Conservation (phyloP, 345 rosid species). For the Trapa bicornis region DNA sequence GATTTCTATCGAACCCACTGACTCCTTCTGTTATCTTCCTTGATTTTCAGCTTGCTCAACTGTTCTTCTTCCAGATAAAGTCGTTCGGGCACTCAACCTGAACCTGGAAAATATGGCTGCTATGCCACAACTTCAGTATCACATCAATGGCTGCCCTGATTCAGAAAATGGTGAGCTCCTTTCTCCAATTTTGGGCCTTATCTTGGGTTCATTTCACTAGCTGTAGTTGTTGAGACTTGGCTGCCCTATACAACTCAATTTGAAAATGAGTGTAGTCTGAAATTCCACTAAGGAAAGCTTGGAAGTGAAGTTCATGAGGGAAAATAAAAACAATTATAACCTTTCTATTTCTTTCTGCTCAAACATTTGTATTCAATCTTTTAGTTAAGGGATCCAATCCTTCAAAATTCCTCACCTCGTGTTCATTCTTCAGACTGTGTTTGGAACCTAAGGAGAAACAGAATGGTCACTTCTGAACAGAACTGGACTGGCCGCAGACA, state of each 20-base stretch:
- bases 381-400: background rate
- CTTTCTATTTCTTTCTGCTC: too few species aligned
- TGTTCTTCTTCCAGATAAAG: conserved; percentile 62
- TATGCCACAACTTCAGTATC: conserved; percentile 22
- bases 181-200: background rate
- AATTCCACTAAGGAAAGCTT: background rate
- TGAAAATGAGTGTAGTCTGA: too few species aligned
- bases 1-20: background rate
- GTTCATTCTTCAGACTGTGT: conserved; percentile 10
- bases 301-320: background rate
- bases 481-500: conserved; percentile 20
- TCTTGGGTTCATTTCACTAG: background rate
- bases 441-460: conserved; percentile 10
- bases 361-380: background rate
- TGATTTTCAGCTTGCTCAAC: conserved; percentile 25
- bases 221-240: too few species aligned
- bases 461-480: conserved; percentile 7
- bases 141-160: conserved; percentile 11
- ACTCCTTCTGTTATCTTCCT: background rate
- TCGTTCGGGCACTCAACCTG: conserved; percentile 64
- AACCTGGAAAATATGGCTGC: conserved; percentile 30
- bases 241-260: too few species aligned
- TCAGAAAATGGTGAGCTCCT: conserved; percentile 12
- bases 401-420: background rate
- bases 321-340: too few species aligned